Percentiles rank a stretch among this genome's conserved stretches.
Evolutionary conservation across 176 grass and related monocot species (phyloP).

Genomic region (Oryza rufipogon): DNA sequence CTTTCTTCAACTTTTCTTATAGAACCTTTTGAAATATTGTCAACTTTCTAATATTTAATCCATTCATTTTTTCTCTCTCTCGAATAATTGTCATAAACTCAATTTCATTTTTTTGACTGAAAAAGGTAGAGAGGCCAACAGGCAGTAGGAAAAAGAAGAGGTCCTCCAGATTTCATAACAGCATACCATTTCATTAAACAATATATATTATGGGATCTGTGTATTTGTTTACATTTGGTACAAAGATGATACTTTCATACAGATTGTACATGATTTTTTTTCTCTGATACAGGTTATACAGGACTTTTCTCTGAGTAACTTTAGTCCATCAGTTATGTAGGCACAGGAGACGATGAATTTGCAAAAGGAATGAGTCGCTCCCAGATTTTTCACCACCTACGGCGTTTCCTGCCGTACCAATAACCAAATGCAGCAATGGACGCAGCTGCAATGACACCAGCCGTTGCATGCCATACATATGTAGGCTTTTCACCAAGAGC

Average conservation of each 20-base stretch:
- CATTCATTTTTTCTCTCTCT: too few species aligned
- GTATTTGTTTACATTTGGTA: conserved; percentile 17
- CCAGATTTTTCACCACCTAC: conserved; percentile 50
- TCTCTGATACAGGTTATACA: conserved; percentile 8
- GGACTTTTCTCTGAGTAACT: neutral
- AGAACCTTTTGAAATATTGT: too few species aligned
- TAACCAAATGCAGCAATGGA: conserved; percentile 69
- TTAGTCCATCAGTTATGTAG: neutral
- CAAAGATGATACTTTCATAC: conserved; percentile 31
- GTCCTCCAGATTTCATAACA: neutral
- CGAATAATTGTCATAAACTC: too few species aligned
- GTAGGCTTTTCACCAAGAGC: conserved; percentile 46
- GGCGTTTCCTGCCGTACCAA: conserved; percentile 75
- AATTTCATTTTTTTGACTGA: too few species aligned
- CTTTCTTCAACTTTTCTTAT: too few species aligned
- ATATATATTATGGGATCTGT: conserved; percentile 24
- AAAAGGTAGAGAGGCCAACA: too few species aligned
- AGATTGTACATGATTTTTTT: neutral
- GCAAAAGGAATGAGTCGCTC: neutral
- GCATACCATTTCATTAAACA: neutral
- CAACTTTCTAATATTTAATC: too few species aligned
- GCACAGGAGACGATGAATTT: neutral
- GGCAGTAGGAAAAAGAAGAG: neutral
- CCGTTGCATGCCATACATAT: conserved; percentile 63
- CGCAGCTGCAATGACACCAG: conserved; percentile 59